Base-by-base conservation (phyloP, 78 protist genomes). In the Creolimax fragrantissima region DNA sequence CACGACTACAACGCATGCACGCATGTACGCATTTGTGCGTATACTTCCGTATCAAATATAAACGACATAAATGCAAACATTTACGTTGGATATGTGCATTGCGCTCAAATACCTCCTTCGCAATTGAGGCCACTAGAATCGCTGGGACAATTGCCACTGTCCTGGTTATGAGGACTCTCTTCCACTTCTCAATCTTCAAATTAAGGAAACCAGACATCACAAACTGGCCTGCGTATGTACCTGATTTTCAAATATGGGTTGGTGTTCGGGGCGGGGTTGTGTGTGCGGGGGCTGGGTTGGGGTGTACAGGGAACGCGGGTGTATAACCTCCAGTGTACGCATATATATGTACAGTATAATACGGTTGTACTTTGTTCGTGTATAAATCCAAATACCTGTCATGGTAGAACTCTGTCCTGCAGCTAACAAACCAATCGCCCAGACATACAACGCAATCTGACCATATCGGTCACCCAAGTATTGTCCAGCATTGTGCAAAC, bases 401-500 rank as follows among this genome's bases (percentile, higher is more conserved):
- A 96, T 95, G 3, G 98, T 96, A 2, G 97, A 94, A 3, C 95
- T 83, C 93, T 96, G 96, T 35, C 98, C 98, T 2, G 97, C 95
- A 4, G 95, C 95, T 6, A 96, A 90, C 5, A 96, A 85, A 36
- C 96, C 98, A 17, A 96, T n/a, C 0, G 96, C 97, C 95, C 95
- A 96, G 36, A 96, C 58, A 41, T 93, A 93, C 66, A 85, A 88
- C 3, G 96, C 96, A 35, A 85, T 88, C 3, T 89, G 47, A 6
- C 97, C 97, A 85, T 93, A 96, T 44, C 66, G 41, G 2, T 89
- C 88, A 7, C 17, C 66, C 3, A 96, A 85, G 6, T 41, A 90
- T 17, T 37, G 37, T 1, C 95, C 95, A 2, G 95, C 95, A 2
- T 88, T 85, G 6, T 90, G 83, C 3, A 96, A 41, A 35, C 92